Conservation (phyloP, 2,329 filamentous ascomycete species). For the Sarocladiaceae sp. region DNA sequence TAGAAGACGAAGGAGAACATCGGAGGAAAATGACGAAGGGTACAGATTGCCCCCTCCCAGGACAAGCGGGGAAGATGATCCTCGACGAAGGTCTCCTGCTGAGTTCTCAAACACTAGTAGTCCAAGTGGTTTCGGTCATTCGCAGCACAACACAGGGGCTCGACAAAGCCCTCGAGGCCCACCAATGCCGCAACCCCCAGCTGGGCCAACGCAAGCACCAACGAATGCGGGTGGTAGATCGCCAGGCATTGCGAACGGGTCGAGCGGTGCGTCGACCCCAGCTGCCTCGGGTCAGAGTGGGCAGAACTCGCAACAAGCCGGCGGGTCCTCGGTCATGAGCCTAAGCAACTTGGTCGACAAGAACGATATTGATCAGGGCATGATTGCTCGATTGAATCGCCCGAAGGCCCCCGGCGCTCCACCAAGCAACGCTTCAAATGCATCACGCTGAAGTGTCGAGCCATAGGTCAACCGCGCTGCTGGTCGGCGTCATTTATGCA, state of each 20-base stretch:
- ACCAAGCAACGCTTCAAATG: constrained; percentile 1
- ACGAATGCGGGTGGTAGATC: constrained; percentile 27
- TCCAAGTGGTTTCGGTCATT: constrained; percentile 35
- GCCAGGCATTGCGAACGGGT: constrained; percentile 30
- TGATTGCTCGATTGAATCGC: constrained; percentile 49
- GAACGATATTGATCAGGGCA: constrained; percentile 51
- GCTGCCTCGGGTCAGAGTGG: constrained; percentile 18
- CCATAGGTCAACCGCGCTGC: constrained; percentile 15
- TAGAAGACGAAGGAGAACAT: constrained; percentile 31
- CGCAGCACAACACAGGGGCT: constrained; percentile 20
- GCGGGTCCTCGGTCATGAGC: constrained; percentile 44
- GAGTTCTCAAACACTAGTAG: constrained; percentile 45
- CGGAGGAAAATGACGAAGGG: constrained; percentile 35
- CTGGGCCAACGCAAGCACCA: constrained; percentile 13
- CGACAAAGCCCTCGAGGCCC: constrained; percentile 36
- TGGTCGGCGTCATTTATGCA: background rate
- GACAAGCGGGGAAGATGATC: constrained; percentile 41
- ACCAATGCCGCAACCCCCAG: constrained; percentile 27
- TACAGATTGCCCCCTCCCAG: constrained; percentile 43
- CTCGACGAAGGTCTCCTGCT: constrained; percentile 46
- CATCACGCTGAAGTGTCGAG: background rate
- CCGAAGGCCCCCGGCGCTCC: constrained; percentile 12
- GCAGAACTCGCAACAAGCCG: background rate
- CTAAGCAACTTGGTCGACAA: constrained; percentile 47
- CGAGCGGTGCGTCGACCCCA: constrained; percentile 31